These are phyloP conservation scores for Solanum etuberosum DNA, from an alignment of 257 asterid species.

Conservation along the genomic window DNA sequence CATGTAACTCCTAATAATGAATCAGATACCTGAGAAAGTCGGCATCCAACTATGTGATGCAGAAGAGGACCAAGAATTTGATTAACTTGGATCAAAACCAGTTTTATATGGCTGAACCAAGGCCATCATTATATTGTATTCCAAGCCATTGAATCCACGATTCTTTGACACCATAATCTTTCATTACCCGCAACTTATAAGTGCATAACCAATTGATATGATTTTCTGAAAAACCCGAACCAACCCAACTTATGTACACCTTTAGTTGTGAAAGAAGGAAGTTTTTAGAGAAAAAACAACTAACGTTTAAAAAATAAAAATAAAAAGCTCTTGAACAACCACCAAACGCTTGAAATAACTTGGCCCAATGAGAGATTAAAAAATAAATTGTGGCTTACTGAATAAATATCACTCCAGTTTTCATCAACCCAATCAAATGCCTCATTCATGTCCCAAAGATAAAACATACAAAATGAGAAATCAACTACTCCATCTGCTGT, in stretches of 20 bases:
- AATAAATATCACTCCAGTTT: background rate
- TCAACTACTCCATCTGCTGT: background rate
- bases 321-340: background rate
- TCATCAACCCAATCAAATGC: background rate
- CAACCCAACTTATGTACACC: too few relatives aligned
- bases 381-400: background rate
- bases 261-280: too few relatives aligned
- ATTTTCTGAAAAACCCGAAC: too few relatives aligned
- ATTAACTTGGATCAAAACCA: conserved; percentile 49
- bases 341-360: background rate
- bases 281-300: too few relatives aligned
- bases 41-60: conserved; percentile 58
- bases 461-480: background rate
- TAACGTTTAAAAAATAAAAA: too few relatives aligned
- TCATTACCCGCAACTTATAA: too few relatives aligned
- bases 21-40: conserved; percentile 61
- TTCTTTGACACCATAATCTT: too few relatives aligned
- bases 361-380: background rate
- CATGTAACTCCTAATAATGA: background rate
- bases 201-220: background rate
- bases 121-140: too few relatives aligned
- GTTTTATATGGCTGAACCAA: conserved; percentile 31
- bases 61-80: conserved; percentile 21
- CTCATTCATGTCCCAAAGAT: background rate
- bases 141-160: too few relatives aligned